Evolutionary conservation across 345 rosid species (phyloP).

Genomic region (Eucalyptus microcorys): DNA sequence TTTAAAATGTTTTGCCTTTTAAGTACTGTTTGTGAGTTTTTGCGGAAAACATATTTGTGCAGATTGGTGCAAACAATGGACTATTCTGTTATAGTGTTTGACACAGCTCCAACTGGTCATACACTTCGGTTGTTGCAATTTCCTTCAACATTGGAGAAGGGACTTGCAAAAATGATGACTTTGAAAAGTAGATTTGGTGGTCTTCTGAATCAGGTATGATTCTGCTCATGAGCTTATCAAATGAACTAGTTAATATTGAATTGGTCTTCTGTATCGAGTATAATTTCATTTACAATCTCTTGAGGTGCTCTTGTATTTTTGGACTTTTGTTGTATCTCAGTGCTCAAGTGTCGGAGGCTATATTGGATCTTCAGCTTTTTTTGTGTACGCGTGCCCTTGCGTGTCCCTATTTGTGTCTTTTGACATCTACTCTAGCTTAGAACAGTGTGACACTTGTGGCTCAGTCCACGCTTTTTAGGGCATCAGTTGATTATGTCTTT

Average conservation of each 20-base stretch:
- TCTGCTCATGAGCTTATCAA: not conserved
- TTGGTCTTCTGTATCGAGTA: not conserved
- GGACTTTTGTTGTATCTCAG: not conserved
- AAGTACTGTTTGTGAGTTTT: not conserved
- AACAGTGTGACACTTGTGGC: not conserved
- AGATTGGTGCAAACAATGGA: slow-evolving; percentile 99
- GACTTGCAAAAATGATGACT: slow-evolving; percentile 82
- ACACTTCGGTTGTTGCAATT: slow-evolving; percentile 92
- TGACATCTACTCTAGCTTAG: not conserved
- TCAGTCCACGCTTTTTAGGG: not conserved
- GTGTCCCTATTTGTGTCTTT: not conserved
- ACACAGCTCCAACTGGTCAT: slow-evolving; percentile 99
- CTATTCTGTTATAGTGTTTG: slow-evolving; percentile 87
- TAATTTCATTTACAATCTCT: not conserved
- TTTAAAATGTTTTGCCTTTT: not conserved
- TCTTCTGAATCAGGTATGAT: slow-evolving; percentile 72
- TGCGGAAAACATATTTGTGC: not conserved
- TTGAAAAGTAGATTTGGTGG: slow-evolving; percentile 94
- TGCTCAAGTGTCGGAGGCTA: not conserved
- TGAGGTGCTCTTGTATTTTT: not conserved
- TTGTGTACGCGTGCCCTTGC: not conserved
- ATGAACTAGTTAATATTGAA: not conserved
- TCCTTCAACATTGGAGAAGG: slow-evolving; percentile 92
- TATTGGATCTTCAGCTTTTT: not conserved
- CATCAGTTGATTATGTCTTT: not conserved